Conservation (phyloP, 306 rosid genomes). For the Albizia julibrissin region DNA sequence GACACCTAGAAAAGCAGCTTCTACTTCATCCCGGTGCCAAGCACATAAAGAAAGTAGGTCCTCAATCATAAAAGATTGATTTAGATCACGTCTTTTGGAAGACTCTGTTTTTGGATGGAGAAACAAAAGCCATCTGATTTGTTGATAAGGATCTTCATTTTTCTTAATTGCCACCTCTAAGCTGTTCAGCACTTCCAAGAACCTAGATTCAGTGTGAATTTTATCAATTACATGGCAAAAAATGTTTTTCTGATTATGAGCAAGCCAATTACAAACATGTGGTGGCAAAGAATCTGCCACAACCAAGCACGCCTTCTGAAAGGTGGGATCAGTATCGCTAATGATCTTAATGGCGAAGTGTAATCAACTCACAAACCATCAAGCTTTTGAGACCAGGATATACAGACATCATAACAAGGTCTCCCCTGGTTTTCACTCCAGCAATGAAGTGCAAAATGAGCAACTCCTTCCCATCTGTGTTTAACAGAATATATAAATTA, state of each 20-base stretch:
- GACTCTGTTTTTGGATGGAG: constrained; percentile 41
- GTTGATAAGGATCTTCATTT: constrained; percentile 69
- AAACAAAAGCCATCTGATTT: constrained; percentile 61
- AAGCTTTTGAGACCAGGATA: constrained; percentile 40
- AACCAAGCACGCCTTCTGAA: constrained; percentile 80
- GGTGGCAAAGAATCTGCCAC: constrained; percentile 48
- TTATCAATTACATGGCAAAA: constrained; percentile 57
- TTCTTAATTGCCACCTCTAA: constrained; percentile 56
- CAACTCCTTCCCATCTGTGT: constrained; percentile 88
- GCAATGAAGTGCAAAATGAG: constrained; percentile 62
- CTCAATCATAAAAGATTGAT: constrained; percentile 39
- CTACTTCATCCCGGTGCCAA: constrained; percentile 48
- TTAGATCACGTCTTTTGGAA: constrained; percentile 31
- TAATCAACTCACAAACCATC: constrained; percentile 49
- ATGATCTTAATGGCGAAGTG: constrained; percentile 67
- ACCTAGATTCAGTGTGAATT: constrained; percentile 46
- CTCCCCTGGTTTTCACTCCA: constrained; percentile 56
- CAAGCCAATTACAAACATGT: constrained; percentile 43
- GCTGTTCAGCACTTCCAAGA: constrained; percentile 53
- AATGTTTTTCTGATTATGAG: constrained; percentile 43
- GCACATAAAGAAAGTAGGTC: constrained; percentile 40
- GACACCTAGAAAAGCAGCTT: constrained; percentile 54
- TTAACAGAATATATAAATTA: constrained; percentile 19
- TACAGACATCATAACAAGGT: constrained; percentile 29
- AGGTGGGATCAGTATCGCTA: constrained; percentile 53